These are phyloP conservation scores for Aurantiochytrium sp. DNA, from an alignment of 108 stramenopile genomes.

Conservation along the genomic window DNA sequence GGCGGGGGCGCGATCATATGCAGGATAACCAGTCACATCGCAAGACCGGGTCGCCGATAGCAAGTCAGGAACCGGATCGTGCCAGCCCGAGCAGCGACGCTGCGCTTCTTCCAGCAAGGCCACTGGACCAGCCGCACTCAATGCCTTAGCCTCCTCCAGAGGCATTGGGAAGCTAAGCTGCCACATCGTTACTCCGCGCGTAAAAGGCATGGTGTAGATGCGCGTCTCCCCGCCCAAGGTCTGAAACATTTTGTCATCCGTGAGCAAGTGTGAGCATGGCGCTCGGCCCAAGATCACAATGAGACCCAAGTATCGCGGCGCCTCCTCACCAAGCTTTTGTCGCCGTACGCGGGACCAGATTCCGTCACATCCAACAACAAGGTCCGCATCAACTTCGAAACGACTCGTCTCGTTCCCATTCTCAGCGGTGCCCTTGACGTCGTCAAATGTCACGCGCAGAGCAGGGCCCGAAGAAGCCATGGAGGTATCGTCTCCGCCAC, in stretches of 20 bases:
- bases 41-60: neutral
- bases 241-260: neutral
- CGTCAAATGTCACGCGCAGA: neutral
- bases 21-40: constrained; percentile 13
- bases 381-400: constrained; percentile 26
- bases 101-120: neutral
- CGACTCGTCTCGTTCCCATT: constrained; percentile 17
- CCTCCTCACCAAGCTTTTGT: constrained; percentile 40
- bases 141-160: neutral
- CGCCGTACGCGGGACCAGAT: constrained; percentile 63
- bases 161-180: constrained; percentile 14
- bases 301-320: constrained; percentile 58
- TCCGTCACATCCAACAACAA: constrained; percentile 83
- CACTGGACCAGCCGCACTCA: neutral
- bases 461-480: neutral
- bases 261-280: constrained; percentile 27
- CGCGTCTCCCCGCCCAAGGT: neutral
- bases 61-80: neutral
- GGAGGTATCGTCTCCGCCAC: neutral
- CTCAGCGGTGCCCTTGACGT: constrained; percentile 14
- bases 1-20: neutral
- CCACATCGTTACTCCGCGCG: neutral
- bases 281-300: constrained; percentile 71
- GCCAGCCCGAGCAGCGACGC: neutral
- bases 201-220: constrained; percentile 16